A percentile compares a stretch with the other conserved stretches of the same genome.
Conservation (phyloP, 345 rosid genomes). For the Erucastrum elatum region DNA sequence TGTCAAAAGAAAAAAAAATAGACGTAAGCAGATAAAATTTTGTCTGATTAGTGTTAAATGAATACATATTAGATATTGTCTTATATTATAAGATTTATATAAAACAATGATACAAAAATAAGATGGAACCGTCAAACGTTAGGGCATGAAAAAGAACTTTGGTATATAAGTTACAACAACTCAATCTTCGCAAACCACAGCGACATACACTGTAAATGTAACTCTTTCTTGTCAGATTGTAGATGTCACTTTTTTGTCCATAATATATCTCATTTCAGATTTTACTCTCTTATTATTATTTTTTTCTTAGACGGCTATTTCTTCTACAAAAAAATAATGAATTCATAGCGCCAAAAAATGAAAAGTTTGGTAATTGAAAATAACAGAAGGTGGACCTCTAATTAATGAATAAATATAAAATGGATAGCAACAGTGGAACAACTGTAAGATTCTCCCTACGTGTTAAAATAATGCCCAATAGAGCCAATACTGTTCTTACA, state of each 20-base stretch:
- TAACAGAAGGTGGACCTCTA: conserved; percentile 32
- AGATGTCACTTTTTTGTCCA: too few relatives aligned
- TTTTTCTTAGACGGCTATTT: neutral
- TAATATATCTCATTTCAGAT: too few relatives aligned
- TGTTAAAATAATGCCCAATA: conserved; percentile 35
- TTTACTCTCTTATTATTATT: neutral
- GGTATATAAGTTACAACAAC: too few relatives aligned
- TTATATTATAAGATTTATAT: neutral
- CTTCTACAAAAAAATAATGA: neutral
- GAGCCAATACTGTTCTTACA: conserved; percentile 23
- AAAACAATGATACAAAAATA: neutral
- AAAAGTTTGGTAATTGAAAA: conserved; percentile 27
- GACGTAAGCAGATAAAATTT: neutral
- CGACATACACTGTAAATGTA: neutral
- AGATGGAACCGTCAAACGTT: neutral
- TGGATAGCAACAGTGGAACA: conserved; percentile 37
- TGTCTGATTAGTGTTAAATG: neutral
- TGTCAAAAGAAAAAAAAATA: neutral
- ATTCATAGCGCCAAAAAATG: conserved; percentile 4
- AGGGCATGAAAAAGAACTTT: neutral
- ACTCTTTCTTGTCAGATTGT: neutral
- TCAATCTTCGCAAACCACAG: too few relatives aligned
- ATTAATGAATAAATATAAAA: conserved; percentile 18
- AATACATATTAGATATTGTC: neutral
- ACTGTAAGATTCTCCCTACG: conserved; percentile 40